Evolutionary conservation across 2,329 filamentous ascomycete genomes (phyloP), one percentile per base, ranked within the genome.

Genomic region (Clonostachys rosea): DNA sequence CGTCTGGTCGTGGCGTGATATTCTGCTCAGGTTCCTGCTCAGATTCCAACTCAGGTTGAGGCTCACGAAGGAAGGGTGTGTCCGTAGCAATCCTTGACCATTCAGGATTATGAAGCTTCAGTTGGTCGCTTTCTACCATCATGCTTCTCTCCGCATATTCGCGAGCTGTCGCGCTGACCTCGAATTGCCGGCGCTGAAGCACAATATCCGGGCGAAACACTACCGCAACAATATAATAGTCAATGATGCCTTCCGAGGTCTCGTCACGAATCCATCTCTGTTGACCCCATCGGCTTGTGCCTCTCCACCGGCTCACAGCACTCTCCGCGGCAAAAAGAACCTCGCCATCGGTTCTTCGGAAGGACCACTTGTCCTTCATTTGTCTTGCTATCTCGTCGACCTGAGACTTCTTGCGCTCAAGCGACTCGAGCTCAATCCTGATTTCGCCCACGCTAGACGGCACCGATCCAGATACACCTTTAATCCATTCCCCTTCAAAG

Each of bases 371-470:
- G 30, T 61, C 54, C 2, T 59, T 50, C 46, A 64, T 65, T 44
- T 66, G 56, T 13, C 60, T 51, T 6, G 69, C 67, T n/a, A 79
- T 71, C 8, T 56, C 54, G 39, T 75, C 60, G 4, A 79, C 56
- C 52, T 78, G 71, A 0, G 50, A 54, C 46, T 66, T 68, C 50
- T 75, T 74, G 12, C 70, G 60, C 44, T 69, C 63, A 7, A 78
- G 47, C 3, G 69, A 73, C 57, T 80, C 77, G 14, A 77, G 57
- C 39, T 77, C 72, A 6, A 77, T 59, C 24, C 58, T 55, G 3
- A 80, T 53, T 42, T 69, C 63, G 2, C 56, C 53, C 14, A 75
- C 59, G 5, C 62, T 65, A 1, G 49, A 5, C 1, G 66, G 59
- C 30, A 75, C 49, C 1, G 3, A 42, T 0, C 30, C 6, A 18